These are phyloP conservation scores for Trichosanthes truncata DNA, from an alignment of 306 rosid genomes.

Conservation along the genomic window DNA sequence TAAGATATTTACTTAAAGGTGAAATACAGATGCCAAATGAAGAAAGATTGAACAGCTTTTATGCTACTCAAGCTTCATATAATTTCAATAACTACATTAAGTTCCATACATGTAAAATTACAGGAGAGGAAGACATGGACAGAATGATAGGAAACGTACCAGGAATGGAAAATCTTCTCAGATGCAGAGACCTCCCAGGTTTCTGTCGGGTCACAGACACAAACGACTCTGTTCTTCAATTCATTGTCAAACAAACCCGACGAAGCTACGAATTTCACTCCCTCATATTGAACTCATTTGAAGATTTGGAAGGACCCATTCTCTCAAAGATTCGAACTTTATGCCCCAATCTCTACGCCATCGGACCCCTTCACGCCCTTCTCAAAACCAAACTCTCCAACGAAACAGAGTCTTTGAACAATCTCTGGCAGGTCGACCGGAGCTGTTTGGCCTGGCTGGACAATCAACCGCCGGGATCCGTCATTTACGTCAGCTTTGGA, in stretches of 20 bases:
- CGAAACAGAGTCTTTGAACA: neutral
- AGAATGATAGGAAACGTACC: neutral
- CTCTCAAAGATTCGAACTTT: neutral
- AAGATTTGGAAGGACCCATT: slow-evolving; percentile 3
- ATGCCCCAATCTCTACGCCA: neutral
- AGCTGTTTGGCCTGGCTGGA: slow-evolving; percentile 6
- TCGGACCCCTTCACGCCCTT: slow-evolving; percentile 15
- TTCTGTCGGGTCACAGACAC: neutral
- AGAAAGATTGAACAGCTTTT: no score
- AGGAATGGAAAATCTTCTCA: neutral
- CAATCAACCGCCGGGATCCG: neutral
- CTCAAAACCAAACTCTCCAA: neutral
- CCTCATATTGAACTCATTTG: slow-evolving; percentile 11
- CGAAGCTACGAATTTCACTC: neutral
- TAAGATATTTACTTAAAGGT: no score
- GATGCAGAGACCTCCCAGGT: slow-evolving; percentile 11
- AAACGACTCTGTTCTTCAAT: neutral
- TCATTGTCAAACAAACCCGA: neutral
- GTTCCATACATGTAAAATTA: no score
- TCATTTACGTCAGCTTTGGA: slow-evolving; percentile 14
- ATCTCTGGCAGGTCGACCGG: neutral
- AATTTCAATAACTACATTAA: no score
- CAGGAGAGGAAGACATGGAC: slow-evolving; percentile 15
- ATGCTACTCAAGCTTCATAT: no score
- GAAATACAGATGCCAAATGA: no score